Evolutionary conservation across 139 green algal species (phyloP).

Genomic region (Chlamydomonas schloesseri): DNA sequence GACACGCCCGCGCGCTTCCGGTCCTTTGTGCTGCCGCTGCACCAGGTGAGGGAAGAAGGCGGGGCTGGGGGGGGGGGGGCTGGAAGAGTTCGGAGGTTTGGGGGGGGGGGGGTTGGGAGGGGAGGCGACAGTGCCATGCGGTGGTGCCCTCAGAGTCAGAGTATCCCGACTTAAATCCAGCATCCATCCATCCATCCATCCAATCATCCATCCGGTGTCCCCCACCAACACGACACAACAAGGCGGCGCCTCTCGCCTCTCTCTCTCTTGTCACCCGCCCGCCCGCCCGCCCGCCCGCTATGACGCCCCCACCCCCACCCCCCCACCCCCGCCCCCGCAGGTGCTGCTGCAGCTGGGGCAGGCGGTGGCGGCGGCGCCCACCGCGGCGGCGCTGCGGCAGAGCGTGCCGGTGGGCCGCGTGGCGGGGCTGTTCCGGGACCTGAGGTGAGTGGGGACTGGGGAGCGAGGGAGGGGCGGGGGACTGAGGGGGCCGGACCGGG

Average conservation of each 20-base stretch:
- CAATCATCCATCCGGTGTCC: no score
- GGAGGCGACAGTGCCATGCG: background rate
- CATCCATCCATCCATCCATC: no score
- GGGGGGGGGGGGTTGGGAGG: background rate
- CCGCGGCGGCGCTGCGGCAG: constrained; percentile 53
- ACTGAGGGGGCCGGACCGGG: no score
- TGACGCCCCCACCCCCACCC: no score
- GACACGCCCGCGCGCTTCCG: constrained; percentile 91
- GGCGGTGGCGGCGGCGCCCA: constrained; percentile 36
- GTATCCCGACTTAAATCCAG: no score
- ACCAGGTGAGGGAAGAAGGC: no score
- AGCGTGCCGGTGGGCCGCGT: constrained; percentile 75
- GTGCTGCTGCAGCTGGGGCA: constrained; percentile 64
- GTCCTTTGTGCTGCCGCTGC: constrained; percentile 92
- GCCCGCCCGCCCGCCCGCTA: no score
- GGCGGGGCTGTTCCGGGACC: constrained; percentile 93
- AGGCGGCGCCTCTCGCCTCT: no score
- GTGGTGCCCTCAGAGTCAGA: no score
- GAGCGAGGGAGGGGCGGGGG: no score
- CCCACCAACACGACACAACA: no score
- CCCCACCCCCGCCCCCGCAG: constrained; percentile 23
- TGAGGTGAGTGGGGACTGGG: constrained; percentile 61
- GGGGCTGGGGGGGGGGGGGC: background rate
- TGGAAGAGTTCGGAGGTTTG: background rate
- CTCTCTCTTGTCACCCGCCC: no score